Conservation (phyloP, 1,284 basidiomycete genomes). For the Microbotryum intermedium region DNA sequence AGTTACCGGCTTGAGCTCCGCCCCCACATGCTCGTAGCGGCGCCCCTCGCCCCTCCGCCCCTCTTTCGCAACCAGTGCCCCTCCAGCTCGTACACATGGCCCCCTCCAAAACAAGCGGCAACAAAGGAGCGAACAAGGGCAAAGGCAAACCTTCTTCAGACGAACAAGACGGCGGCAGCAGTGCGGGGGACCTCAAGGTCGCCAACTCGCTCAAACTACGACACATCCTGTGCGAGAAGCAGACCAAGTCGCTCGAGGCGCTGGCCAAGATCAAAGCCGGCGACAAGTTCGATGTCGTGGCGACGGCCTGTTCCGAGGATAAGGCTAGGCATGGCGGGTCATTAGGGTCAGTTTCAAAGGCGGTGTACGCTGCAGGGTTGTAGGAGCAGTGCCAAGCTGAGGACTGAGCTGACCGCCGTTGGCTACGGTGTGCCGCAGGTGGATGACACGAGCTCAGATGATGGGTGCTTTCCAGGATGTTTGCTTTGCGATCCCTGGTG, state of each 20-base stretch:
- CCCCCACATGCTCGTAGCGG: no score
- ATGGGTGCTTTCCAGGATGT: conserved; percentile 21
- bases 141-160: no score
- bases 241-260: conserved; percentile 64
- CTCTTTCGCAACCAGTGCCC: no score
- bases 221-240: conserved; percentile 78
- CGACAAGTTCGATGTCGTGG: conserved; percentile 69
- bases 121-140: no score
- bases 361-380: neutral
- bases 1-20: no score
- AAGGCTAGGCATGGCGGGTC: conserved; percentile 55
- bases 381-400: neutral
- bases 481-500: conserved; percentile 12
- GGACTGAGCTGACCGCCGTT: neutral
- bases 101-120: no score
- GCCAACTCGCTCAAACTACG: conserved; percentile 72
- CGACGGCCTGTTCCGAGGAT: conserved; percentile 69
- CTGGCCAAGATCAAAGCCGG: conserved; percentile 69
- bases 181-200: conserved; percentile 47
- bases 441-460: conserved; percentile 16
- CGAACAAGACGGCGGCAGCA: no score
- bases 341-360: conserved; percentile 9
- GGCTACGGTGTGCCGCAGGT: neutral
- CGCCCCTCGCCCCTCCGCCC: no score
- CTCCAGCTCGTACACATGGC: no score